Evolutionary conservation across 176 grass and related monocot genomes (phyloP), one percentile per base, ranked within the genome.

Genomic region (Oryza officinalis): DNA sequence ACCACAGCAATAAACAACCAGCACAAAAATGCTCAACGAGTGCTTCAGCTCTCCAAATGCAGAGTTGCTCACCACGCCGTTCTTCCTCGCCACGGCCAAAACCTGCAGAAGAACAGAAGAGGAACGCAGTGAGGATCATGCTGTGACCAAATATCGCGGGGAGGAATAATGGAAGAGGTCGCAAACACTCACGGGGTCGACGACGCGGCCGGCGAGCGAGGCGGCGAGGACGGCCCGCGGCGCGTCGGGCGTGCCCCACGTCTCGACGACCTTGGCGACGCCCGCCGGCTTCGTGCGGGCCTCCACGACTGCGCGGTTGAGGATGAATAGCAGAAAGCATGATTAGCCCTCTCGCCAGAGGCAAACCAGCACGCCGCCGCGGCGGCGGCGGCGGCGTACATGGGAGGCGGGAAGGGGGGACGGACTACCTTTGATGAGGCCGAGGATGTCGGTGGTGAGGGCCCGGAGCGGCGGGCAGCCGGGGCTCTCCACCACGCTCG

Each of bases 31-130:
- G 47, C 17, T 71, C 50, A 15, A 13, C 38, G 83, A 52, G n/a
- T 20, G 4, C 69, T 10, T 25, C 35, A 65, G 12, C 14, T 5
- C 70, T 12, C 4, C 4, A 75, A 9, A 78, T 25, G 79, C 31
- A 76, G 5, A 35, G 26, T 17, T 32, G 84, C 96, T 87, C 79
- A 96, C 93, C 85, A 92, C 83, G 26, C 86, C 86, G 77, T 99
- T 96, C 83, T 96, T 96, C 75, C 93, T 91, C 54, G 88, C 93
- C 84, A 99, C 85, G 11, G 86, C 93, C 81, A 96, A 83, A 49
- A 96, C 84, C 97, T 99, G 89, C 76, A 77, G n/a, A 81, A 49
- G 2, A 73, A 45, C 5, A 68, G 31, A 85, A 18, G 4, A 35
- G 33, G 33, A 70, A 40, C 63, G 1, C 33, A 9, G 59, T 84